phyloP scores from a whole-genome alignment of 345 rosid genomes.

The Fremontodendron californicum region DNA sequence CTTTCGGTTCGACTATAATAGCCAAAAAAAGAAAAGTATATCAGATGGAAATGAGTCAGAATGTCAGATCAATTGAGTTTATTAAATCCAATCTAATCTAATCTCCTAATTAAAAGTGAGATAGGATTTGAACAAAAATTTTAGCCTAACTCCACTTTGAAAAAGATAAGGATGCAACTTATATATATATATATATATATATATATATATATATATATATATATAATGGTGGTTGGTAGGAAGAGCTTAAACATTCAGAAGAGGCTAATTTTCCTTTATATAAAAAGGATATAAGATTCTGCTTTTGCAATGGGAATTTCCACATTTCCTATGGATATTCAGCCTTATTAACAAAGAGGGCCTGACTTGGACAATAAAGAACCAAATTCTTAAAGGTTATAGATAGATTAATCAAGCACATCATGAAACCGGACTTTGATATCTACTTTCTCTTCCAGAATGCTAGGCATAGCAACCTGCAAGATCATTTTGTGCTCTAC shows the following conservation, averaged over 20 bases:
- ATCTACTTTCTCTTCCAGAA: too few relatives aligned
- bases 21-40: not conserved
- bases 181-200: too few relatives aligned
- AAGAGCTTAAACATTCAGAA: not conserved
- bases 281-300: not conserved
- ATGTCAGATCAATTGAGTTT: not conserved
- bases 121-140: not conserved
- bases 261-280: not conserved
- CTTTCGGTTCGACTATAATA: too few relatives aligned
- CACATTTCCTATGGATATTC: not conserved
- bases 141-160: not conserved
- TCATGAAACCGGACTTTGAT: not conserved
- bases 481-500: too few relatives aligned
- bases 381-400: not conserved
- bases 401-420: not conserved
- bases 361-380: not conserved
- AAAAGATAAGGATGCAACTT: not conserved
- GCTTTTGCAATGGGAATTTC: not conserved
- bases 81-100: not conserved
- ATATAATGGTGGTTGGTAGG: too few relatives aligned
- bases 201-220: too few relatives aligned
- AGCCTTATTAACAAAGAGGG: not conserved
- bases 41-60: not conserved
- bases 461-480: too few relatives aligned
- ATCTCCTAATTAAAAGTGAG: not conserved